Percentiles rank a stretch among this genome's conserved stretches.
Evolutionary conservation across 257 asterid genomes (phyloP).

Genomic region (Nyctanthes arbortristis): DNA sequence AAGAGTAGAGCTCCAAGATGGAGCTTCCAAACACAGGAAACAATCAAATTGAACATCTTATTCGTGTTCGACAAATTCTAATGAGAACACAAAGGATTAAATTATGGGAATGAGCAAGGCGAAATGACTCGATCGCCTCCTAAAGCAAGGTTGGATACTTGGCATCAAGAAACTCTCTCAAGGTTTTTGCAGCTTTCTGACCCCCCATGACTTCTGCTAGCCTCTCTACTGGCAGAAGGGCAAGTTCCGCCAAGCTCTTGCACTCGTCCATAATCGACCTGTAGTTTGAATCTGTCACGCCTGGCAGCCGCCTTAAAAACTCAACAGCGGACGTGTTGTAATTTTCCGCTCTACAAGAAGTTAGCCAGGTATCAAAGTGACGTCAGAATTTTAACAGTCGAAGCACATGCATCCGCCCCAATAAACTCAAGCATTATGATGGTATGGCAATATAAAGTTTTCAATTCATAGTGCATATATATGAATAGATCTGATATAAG

Average conservation of each 20-base stretch:
- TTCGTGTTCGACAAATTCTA: background rate
- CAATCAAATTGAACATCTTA: background rate
- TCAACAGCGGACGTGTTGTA: conserved; percentile 91
- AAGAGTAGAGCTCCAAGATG: background rate
- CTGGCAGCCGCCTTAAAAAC: conserved; percentile 88
- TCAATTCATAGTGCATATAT: no score
- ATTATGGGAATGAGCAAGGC: background rate
- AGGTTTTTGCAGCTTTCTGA: conserved; percentile 73
- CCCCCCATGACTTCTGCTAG: conserved; percentile 88
- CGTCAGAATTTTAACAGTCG: background rate
- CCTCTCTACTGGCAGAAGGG: conserved; percentile 72
- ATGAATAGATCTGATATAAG: background rate
- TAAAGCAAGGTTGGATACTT: conserved; percentile 86
- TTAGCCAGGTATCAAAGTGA: conserved; percentile 11
- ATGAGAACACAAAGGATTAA: background rate
- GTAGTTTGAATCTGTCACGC: conserved; percentile 91
- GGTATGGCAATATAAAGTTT: background rate
- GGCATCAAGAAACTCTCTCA: conserved; percentile 96
- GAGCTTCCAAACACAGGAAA: background rate
- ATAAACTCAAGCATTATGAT: background rate
- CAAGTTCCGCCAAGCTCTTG: conserved; percentile 76
- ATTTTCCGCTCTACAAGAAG: conserved; percentile 75
- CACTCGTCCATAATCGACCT: conserved; percentile 85
- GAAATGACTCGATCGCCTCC: background rate
- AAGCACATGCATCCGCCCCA: background rate